Percentiles rank a stretch among this genome's conserved stretches.
Conservation (phyloP, 2,329 filamentous ascomycete species). For the Sclerotinia trifoliorum region DNA sequence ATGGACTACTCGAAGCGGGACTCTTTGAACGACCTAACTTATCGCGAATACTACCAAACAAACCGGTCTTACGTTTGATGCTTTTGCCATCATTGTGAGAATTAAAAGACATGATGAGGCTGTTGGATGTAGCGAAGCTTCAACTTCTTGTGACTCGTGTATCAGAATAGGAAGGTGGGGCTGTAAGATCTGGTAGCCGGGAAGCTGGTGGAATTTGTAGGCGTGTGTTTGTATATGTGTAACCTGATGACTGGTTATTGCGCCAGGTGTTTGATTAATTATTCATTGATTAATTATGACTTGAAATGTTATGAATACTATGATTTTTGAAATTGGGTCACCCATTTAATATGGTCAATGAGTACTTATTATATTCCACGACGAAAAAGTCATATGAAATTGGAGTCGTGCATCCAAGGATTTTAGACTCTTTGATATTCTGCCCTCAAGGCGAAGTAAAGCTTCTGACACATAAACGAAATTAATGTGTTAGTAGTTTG, state of each 20-base stretch:
- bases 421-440: background rate
- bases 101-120: slow-evolving; percentile 12
- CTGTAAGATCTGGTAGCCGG: background rate
- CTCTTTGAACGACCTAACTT: slow-evolving; percentile 13
- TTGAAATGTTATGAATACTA: background rate
- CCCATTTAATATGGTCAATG: background rate
- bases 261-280: background rate
- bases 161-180: slow-evolving; percentile 21
- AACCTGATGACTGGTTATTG: background rate
- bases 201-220: slow-evolving; percentile 10
- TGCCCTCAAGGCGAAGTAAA: slow-evolving; percentile 19
- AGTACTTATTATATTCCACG: background rate
- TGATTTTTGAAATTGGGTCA: background rate
- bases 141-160: background rate
- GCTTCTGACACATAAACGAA: background rate
- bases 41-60: slow-evolving; percentile 6
- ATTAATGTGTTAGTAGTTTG: background rate
- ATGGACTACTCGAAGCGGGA: background rate
- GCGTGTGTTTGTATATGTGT: background rate
- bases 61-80: background rate
- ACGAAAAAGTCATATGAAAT: background rate
- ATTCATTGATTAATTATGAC: background rate
- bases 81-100: background rate
- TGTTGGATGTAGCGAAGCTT: background rate
- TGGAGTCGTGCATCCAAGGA: no score